Base-by-base conservation (phyloP, 768 basidiomycete species). In the Serendipita indica region DNA sequence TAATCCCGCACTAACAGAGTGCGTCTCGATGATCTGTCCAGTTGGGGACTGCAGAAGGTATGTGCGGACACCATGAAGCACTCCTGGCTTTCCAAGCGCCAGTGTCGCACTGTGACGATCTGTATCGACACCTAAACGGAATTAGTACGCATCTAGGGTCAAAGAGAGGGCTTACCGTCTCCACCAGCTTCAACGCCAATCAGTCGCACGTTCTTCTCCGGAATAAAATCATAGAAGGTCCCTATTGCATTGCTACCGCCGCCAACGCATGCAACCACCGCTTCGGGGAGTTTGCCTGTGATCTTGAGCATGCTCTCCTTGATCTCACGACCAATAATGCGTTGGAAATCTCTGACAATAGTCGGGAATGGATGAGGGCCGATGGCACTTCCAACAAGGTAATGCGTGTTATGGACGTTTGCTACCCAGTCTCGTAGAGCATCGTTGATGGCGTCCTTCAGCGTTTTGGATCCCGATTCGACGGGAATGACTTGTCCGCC, bases 321-420 rank as follows among this genome's bases (percentile, higher is more conserved):
- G 73, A 98, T 96, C 72, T 99, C 96, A 67, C 84, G 74, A 2
- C 94, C 86, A 64, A 99, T 99, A 34, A 98, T 80, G 63, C 84
- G 83, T 68, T 99, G 96, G 79, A 93, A 98, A 71, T 99, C 96
- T 46, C 96, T 85, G 39, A 99, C 96, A 60, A 99, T 89, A 20
- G 96, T 98, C 1, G 96, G 96, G 82, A 99, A 98, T 1, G 96
- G 96, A 70, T 97, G 93, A 2, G 96, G 96, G 14, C 96, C 96
- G 63, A 99, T 97, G 39, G 83, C 90, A 14, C 93, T 97, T 30
- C 96, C 96, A 62, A 99, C 89, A 63, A 97, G 81, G 72, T 97
- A 99, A 72, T 98, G 92, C 0, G 94, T 98, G 3, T 75, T 89
- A 12, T 89, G 75, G 32, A 99, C 78, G 69, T 97, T 93, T 30